Conservation (phyloP, 1,284 basidiomycete genomes). For the Meripilus lineatus region DNA sequence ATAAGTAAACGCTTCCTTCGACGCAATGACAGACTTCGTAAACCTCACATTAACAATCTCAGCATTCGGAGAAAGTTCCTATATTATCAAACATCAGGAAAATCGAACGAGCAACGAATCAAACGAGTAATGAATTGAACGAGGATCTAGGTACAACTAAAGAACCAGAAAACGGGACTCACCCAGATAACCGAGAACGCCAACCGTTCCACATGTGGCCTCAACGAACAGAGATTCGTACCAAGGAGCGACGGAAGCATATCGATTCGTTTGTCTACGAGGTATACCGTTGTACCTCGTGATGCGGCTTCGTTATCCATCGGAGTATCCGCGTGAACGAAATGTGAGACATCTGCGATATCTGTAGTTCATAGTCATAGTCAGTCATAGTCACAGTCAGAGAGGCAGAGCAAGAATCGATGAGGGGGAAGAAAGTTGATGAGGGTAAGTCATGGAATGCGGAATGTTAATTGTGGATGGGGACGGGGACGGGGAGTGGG, state of each 20-base stretch:
- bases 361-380: slow-evolving; percentile 44
- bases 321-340: slow-evolving; percentile 89
- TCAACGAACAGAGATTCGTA: slow-evolving; percentile 93
- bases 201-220: slow-evolving; percentile 90
- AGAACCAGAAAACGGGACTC: slow-evolving; percentile 23
- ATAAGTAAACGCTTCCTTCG: slow-evolving; percentile 97
- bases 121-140: no score
- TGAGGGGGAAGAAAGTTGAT: no score
- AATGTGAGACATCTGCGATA: slow-evolving; percentile 98
- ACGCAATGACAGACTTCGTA: slow-evolving; percentile 95
- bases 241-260: slow-evolving; percentile 96
- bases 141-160: not conserved
- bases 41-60: slow-evolving; percentile 91
- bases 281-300: slow-evolving; percentile 95
- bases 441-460: no score
- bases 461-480: no score
- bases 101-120: no score
- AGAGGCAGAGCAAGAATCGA: no score
- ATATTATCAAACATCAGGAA: not conserved
- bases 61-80: slow-evolving; percentile 85
- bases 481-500: no score
- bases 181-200: slow-evolving; percentile 99
- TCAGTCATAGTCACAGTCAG: not conserved
- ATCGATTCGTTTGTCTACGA: slow-evolving; percentile 98
- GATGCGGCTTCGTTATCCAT: slow-evolving; percentile 98